phyloP scores from a whole-genome alignment of 2,329 filamentous ascomycete genomes.

The Sclerotinia nivalis region DNA sequence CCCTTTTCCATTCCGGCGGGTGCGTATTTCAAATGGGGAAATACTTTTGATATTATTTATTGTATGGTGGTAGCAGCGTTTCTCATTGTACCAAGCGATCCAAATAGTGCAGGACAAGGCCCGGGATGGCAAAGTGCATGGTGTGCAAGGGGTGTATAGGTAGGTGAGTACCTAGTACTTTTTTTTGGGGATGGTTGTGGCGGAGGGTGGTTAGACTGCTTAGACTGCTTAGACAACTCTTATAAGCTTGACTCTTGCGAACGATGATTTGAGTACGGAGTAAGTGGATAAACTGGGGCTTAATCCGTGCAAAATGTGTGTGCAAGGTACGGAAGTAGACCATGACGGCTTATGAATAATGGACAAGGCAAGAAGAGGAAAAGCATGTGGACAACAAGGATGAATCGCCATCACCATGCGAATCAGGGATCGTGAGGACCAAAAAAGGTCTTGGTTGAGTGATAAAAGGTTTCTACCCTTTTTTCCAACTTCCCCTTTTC shows the following conservation, averaged over 20 bases:
- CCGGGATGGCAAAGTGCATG: slow-evolving; percentile 15
- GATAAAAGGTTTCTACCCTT: background rate
- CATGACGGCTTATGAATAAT: background rate
- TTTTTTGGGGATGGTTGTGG: background rate
- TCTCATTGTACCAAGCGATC: slow-evolving; percentile 7
- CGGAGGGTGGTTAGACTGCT: background rate
- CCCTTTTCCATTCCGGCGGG: slow-evolving; percentile 19
- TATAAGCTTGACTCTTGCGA: background rate
- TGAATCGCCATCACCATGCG: slow-evolving; percentile 23
- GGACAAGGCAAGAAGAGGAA: background rate
- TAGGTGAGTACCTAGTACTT: background rate
- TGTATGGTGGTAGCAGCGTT: slow-evolving; percentile 6
- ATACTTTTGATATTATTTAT: background rate
- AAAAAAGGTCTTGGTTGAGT: slow-evolving; percentile 3
- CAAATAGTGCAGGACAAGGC: slow-evolving; percentile 14
- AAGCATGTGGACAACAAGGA: slow-evolving; percentile 24
- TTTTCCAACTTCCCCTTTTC: slow-evolving; percentile 11
- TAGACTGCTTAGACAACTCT: too few relatives aligned
- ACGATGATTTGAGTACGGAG: background rate
- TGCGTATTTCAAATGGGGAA: slow-evolving; percentile 7
- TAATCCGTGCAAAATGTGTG: background rate
- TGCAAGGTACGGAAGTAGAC: slow-evolving; percentile 7
- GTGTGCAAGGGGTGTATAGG: background rate
- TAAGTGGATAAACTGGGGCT: background rate
- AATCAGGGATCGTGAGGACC: slow-evolving; percentile 5